Percentiles rank a stretch among this genome's conserved stretches.
Evolutionary conservation across 2,329 filamentous ascomycete genomes (phyloP).

Genomic region (Alternaria triticina): DNA sequence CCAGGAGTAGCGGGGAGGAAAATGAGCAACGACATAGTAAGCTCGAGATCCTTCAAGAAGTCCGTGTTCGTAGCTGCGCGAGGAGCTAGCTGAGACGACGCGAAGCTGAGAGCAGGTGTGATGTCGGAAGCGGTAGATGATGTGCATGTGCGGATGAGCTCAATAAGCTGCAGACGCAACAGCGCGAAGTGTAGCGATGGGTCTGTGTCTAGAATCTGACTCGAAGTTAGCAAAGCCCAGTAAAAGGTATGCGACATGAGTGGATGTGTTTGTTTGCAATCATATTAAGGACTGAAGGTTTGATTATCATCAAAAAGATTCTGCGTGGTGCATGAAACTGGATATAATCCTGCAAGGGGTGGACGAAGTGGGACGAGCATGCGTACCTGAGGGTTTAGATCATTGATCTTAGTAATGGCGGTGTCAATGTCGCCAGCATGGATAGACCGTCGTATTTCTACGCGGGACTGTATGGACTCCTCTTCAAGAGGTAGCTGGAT

Average conservation of each 20-base stretch:
- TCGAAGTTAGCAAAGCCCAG: conserved; percentile 30
- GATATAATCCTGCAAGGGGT: conserved; percentile 84
- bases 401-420: conserved; percentile 87
- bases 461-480: conserved; percentile 75
- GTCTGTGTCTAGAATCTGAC: conserved; percentile 84
- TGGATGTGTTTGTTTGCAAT: conserved; percentile 48
- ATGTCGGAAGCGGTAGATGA: conserved; percentile 73
- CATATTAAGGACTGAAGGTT: conserved; percentile 87
- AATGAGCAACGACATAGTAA: conserved; percentile 90
- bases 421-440: conserved; percentile 83
- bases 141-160: conserved; percentile 83
- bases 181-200: conserved; percentile 86
- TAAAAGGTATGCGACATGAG: conserved; percentile 9
- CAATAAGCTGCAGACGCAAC: conserved; percentile 87
- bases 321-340: conserved; percentile 99
- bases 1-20: conserved; percentile 71
- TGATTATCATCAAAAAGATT: conserved; percentile 88
- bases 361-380: neutral
- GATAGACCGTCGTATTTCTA: conserved; percentile 84
- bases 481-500: conserved; percentile 75
- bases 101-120: conserved; percentile 81
- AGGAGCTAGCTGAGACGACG: conserved; percentile 84
- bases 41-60: conserved; percentile 86
- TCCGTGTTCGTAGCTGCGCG: conserved; percentile 80
- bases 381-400: conserved; percentile 88